Evolutionary conservation across 306 rosid genomes (phyloP).

Genomic region (Fragaria iinumae): DNA sequence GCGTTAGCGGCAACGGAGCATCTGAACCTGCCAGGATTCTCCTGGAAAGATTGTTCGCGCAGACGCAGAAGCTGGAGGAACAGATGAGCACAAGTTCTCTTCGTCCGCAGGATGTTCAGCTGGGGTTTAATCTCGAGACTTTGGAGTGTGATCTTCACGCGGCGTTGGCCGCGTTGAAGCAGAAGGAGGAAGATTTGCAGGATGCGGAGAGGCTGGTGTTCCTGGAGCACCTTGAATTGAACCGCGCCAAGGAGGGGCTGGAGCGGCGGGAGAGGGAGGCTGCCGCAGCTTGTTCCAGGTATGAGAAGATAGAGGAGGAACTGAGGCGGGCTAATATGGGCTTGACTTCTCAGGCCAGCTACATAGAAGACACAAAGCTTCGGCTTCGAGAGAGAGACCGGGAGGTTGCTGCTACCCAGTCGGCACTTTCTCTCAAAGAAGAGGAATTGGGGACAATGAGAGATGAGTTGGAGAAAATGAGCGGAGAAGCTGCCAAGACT

Average conservation of each 20-base stretch:
- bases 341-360: constrained; percentile 63
- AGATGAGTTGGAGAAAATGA: constrained; percentile 51
- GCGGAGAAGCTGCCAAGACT: constrained; percentile 47
- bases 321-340: constrained; percentile 55
- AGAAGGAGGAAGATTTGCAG: constrained; percentile 73
- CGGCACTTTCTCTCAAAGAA: constrained; percentile 52
- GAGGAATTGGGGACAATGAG: constrained; percentile 60
- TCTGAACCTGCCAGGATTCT: constrained; percentile 75
- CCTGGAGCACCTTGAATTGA: constrained; percentile 53
- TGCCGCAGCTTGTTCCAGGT: constrained; percentile 48
- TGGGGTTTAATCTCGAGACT: constrained; percentile 50
- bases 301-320: constrained; percentile 57
- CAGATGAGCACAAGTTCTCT: constrained; percentile 43
- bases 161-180: constrained; percentile 56
- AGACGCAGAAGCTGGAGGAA: constrained; percentile 71
- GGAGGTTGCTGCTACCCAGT: constrained; percentile 37
- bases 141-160: constrained; percentile 74
- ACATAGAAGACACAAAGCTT: constrained; percentile 62
- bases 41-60: constrained; percentile 76
- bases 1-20: constrained; percentile 50
- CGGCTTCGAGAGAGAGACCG: constrained; percentile 51
- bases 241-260: constrained; percentile 64
- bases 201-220: constrained; percentile 64
- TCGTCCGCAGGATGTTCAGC: too few relatives aligned
- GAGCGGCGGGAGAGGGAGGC: constrained; percentile 68